Evolutionary conservation across 306 rosid genomes (phyloP).

Genomic region (Vigna nakashimae): DNA sequence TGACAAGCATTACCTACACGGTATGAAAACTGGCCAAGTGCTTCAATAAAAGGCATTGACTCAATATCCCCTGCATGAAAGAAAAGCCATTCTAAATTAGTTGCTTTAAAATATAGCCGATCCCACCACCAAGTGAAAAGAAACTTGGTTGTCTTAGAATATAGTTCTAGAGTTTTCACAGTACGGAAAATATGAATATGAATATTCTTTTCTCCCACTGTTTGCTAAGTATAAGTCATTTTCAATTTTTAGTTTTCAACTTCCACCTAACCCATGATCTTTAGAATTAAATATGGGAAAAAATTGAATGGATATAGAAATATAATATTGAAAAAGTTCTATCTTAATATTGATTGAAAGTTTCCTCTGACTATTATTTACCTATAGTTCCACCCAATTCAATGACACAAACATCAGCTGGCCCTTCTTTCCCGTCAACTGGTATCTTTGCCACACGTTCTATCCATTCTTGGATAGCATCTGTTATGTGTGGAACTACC

Average conservation of each 20-base stretch:
- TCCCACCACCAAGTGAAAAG: not conserved
- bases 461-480: constrained; percentile 92
- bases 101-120: not conserved
- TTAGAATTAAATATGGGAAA: constrained; percentile 14
- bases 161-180: constrained; percentile 11
- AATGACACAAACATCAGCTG: constrained; percentile 92
- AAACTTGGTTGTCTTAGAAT: not conserved
- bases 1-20: constrained; percentile 70
- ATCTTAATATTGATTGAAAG: not conserved
- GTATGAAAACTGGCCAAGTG: constrained; percentile 86
- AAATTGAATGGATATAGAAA: constrained; percentile 6
- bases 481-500: constrained; percentile 92
- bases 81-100: constrained; percentile 37
- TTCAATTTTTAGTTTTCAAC: constrained; percentile 25
- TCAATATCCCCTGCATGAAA: constrained; percentile 80
- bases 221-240: constrained; percentile 23
- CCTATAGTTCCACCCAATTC: constrained; percentile 96
- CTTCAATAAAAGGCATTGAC: constrained; percentile 87
- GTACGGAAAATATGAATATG: not conserved
- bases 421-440: constrained; percentile 83
- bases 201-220: not conserved
- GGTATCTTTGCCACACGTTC: constrained; percentile 85
- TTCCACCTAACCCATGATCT: constrained; percentile 28
- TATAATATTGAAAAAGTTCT: constrained; percentile 21
- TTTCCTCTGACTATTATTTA: constrained; percentile 32